Percentiles rank a stretch among this genome's conserved stretches.
Conservation (phyloP, 1,284 basidiomycete species). For the Cutaneotrichosporon cavernicola region DNA sequence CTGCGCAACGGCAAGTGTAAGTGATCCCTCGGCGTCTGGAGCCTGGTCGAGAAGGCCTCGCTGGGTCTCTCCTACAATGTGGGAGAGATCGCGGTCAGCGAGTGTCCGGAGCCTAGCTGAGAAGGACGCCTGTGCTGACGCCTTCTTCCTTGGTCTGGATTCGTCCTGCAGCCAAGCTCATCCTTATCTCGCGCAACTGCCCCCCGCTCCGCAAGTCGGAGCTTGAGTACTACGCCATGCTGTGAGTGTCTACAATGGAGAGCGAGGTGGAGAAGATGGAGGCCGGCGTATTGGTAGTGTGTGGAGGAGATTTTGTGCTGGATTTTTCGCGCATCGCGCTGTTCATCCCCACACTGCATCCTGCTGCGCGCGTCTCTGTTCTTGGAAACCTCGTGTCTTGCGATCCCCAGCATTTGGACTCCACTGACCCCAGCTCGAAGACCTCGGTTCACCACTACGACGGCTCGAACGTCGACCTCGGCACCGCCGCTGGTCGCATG, state of each 20-base stretch:
- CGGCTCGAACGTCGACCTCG: conserved; percentile 95
- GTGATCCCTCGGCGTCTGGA: conserved; percentile 47
- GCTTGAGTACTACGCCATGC: conserved; percentile 99
- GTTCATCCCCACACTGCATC: neutral
- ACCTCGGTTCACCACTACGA: conserved; percentile 95
- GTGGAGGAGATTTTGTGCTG: neutral
- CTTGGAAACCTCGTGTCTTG: neutral
- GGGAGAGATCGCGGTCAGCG: neutral
- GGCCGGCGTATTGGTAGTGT: neutral
- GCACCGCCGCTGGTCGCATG: conserved; percentile 97
- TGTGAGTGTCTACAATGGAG: conserved; percentile 53
- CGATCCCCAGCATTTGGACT: neutral
- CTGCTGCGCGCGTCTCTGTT: neutral
- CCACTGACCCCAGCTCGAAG: conserved; percentile 62
- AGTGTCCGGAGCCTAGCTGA: conserved; percentile 64
- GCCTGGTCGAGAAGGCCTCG: conserved; percentile 10
- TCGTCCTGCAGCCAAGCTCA: conserved; percentile 78
- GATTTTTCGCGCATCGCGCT: neutral
- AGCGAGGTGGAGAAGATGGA: neutral
- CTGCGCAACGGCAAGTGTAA: conserved; percentile 97
- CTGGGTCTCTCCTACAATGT: neutral
- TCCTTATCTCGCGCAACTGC: conserved; percentile 98
- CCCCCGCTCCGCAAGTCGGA: conserved; percentile 98
- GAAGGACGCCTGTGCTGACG: conserved; percentile 76
- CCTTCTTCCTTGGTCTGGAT: conserved; percentile 15